Conservation (phyloP, 345 rosid species). For the Capsella bursapastoris region DNA sequence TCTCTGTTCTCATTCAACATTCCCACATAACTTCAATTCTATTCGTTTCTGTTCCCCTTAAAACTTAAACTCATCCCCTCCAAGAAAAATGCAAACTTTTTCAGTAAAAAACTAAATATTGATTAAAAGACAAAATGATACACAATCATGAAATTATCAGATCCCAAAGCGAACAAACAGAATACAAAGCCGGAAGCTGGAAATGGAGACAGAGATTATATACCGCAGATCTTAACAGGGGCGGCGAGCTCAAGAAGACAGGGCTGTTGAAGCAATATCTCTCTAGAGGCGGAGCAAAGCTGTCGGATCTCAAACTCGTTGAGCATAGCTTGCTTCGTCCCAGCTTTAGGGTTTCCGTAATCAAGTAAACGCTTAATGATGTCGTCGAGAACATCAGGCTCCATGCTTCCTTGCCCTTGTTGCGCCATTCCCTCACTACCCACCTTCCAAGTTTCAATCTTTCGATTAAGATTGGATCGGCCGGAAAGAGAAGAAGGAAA, state of each 20-base stretch:
- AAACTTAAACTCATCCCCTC: background rate
- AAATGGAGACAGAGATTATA: background rate
- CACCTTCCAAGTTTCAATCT: slow-evolving; percentile 29
- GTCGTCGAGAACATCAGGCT: slow-evolving; percentile 39
- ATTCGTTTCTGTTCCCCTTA: background rate
- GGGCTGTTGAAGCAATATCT: slow-evolving; percentile 79
- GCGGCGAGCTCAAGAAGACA: slow-evolving; percentile 82
- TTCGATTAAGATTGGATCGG: slow-evolving; percentile 29
- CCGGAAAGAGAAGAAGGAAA: background rate
- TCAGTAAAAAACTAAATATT: background rate
- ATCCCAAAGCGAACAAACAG: slow-evolving; percentile 17
- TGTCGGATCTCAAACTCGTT: slow-evolving; percentile 80
- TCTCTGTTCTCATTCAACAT: background rate
- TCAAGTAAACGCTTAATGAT: slow-evolving; percentile 38
- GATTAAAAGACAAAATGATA: background rate
- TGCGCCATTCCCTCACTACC: slow-evolving; percentile 1
- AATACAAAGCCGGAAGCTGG: background rate
- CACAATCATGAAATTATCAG: slow-evolving; percentile 12
- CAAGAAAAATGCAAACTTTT: slow-evolving; percentile 4
- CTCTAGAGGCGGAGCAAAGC: slow-evolving; percentile 63
- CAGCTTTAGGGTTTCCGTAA: slow-evolving; percentile 38
- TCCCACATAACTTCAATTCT: slow-evolving; percentile 5
- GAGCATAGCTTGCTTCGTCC: slow-evolving; percentile 69
- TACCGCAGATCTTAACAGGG: slow-evolving; percentile 92
- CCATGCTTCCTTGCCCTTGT: slow-evolving; percentile 33